phyloP scores from a whole-genome alignment of 495 filamentous ascomycete genomes.

The Clohesyomyces aquaticus region DNA sequence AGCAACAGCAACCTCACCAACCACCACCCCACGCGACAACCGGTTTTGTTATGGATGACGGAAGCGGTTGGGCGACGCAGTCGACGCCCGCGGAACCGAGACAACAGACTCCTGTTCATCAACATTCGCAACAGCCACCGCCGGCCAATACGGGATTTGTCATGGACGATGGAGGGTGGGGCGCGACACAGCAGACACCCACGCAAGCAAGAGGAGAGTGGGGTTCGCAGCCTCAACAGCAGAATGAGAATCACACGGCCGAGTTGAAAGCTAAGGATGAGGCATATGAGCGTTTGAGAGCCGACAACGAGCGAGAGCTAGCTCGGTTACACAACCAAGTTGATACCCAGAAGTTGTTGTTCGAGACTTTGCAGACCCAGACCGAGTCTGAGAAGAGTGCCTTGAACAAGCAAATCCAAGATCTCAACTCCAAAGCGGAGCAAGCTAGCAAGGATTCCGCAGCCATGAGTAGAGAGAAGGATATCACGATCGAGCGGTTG shows the following conservation, averaged over 20 bases:
- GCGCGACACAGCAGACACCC: slow-evolving; percentile 12
- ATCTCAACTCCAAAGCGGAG: slow-evolving; percentile 7
- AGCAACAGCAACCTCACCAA: slow-evolving; percentile 10
- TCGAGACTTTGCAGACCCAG: slow-evolving; percentile 10
- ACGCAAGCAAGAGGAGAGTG: slow-evolving; percentile 7
- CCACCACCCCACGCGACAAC: slow-evolving; percentile 11
- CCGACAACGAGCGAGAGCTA: background rate
- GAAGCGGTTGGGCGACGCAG: slow-evolving; percentile 25
- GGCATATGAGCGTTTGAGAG: slow-evolving; percentile 9
- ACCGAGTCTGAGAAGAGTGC: slow-evolving; percentile 10
- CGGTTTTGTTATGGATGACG: slow-evolving; percentile 28
- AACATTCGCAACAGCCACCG: slow-evolving; percentile 5
- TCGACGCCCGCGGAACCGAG: background rate
- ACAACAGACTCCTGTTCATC: slow-evolving; percentile 13
- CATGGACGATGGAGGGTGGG: slow-evolving; percentile 32
- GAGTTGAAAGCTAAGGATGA: slow-evolving; percentile 29
- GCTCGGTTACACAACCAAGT: background rate
- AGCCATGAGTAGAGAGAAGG: slow-evolving; percentile 23
- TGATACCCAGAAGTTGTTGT: background rate
- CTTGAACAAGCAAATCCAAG: slow-evolving; percentile 21
- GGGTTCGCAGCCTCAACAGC: slow-evolving; percentile 13
- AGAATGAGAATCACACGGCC: slow-evolving; percentile 7
- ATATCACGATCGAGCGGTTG: slow-evolving; percentile 18
- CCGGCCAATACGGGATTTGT: slow-evolving; percentile 14
- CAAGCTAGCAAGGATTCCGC: slow-evolving; percentile 17